These are phyloP conservation scores for Cymodocea nodosa DNA, from an alignment of 116 monocot genomes.

Conservation along the genomic window DNA sequence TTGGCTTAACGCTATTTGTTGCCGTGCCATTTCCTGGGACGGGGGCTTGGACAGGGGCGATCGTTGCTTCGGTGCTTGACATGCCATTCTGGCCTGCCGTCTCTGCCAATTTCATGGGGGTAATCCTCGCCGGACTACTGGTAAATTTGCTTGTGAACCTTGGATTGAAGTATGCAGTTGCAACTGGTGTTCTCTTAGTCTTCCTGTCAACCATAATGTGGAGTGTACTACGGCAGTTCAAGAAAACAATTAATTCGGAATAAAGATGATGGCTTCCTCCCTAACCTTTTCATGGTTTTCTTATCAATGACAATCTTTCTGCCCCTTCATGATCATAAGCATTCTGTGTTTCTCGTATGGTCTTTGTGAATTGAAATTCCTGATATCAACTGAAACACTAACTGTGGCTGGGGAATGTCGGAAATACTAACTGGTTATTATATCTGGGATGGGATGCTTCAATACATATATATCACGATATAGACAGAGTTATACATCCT, in stretches of 20 bases:
- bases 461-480: too few relatives aligned
- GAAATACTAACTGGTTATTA: too few relatives aligned
- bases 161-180: slow-evolving; percentile 65
- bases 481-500: too few relatives aligned
- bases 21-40: slow-evolving; percentile 94
- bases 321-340: neutral
- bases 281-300: too few relatives aligned
- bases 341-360: neutral
- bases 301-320: neutral
- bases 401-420: neutral
- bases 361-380: neutral
- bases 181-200: slow-evolving; percentile 50
- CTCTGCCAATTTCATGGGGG: slow-evolving; percentile 82
- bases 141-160: slow-evolving; percentile 89
- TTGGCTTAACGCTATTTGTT: slow-evolving; percentile 92
- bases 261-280: neutral
- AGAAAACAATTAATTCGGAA: slow-evolving; percentile 18
- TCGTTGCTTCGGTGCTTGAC: slow-evolving; percentile 64
- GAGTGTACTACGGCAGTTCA: slow-evolving; percentile 46
- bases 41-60: slow-evolving; percentile 93
- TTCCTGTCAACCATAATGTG: slow-evolving; percentile 71
- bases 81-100: slow-evolving; percentile 86
- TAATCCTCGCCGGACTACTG: slow-evolving; percentile 76
- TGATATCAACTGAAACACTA: neutral
- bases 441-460: too few relatives aligned